Evolutionary conservation across 345 rosid genomes (phyloP).

Genomic region (Citrus medica): DNA sequence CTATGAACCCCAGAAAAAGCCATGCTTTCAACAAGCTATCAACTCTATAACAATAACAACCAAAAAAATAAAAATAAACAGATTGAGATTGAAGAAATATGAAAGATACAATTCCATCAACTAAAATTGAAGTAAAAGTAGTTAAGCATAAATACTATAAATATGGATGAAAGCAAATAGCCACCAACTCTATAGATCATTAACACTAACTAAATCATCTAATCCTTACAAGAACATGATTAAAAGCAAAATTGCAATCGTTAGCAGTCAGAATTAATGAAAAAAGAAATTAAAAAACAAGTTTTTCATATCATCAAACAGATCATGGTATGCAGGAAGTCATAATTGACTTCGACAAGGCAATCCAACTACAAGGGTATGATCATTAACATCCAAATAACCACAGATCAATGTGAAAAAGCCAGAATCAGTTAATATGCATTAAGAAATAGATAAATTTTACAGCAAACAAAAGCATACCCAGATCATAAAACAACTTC

Average conservation of each 20-base stretch:
- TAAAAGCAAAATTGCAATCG: neutral
- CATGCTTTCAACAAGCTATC: slow-evolving; percentile 44
- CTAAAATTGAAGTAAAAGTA: neutral
- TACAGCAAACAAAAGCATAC: slow-evolving; percentile 18
- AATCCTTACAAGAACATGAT: neutral
- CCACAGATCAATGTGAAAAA: slow-evolving; percentile 11
- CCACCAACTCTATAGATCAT: slow-evolving; percentile 1
- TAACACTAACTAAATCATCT: slow-evolving; percentile 9
- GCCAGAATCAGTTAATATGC: slow-evolving; percentile 13
- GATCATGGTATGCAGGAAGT: slow-evolving; percentile 15
- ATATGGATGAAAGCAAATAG: slow-evolving; percentile 5
- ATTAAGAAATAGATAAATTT: slow-evolving; percentile 20
- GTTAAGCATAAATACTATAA: neutral
- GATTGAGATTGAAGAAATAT: neutral
- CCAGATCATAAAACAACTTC: slow-evolving; percentile 34
- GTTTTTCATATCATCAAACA: neutral
- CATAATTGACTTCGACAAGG: slow-evolving; percentile 8
- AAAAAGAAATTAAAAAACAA: neutral
- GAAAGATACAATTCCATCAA: neutral
- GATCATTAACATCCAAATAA: slow-evolving; percentile 17
- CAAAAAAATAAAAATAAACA: slow-evolving; percentile 1
- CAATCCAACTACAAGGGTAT: slow-evolving; percentile 10
- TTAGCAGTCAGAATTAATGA: neutral
- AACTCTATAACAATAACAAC: slow-evolving; percentile 16
- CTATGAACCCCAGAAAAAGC: slow-evolving; percentile 53